Evolutionary conservation across 495 filamentous ascomycete species (phyloP).

Genomic region (Aspergillus ellipticus): DNA sequence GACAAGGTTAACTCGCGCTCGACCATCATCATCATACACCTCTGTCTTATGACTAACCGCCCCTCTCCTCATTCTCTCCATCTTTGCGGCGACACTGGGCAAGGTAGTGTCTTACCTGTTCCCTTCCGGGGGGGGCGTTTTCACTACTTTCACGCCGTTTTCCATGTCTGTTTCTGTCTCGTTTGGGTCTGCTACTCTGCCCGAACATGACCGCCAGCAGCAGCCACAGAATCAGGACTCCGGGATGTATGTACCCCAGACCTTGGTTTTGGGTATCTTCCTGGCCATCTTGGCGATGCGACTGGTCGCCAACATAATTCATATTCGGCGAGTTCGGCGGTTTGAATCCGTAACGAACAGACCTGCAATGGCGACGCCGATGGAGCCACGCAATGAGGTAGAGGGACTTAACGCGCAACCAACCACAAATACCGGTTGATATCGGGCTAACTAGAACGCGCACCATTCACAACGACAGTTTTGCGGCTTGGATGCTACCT

Average conservation of each 20-base stretch:
- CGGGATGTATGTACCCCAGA: constrained; percentile 32
- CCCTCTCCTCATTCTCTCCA: constrained; percentile 40
- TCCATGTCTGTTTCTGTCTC: constrained; percentile 42
- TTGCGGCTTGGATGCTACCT: background rate
- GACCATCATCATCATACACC: constrained; percentile 28
- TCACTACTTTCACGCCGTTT: constrained; percentile 32
- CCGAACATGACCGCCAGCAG: constrained; percentile 9
- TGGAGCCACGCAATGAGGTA: constrained; percentile 14
- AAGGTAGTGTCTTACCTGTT: constrained; percentile 23
- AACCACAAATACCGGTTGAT: background rate
- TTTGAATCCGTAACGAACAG: constrained; percentile 6
- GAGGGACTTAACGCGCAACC: constrained; percentile 14
- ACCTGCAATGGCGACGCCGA: constrained; percentile 4
- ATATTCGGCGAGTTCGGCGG: constrained; percentile 27
- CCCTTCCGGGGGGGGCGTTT: constrained; percentile 26
- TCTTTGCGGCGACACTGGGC: constrained; percentile 26
- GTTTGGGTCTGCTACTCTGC: constrained; percentile 26
- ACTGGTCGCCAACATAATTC: constrained; percentile 31
- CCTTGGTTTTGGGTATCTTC: constrained; percentile 34
- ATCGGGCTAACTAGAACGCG: background rate
- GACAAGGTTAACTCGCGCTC: constrained; percentile 30
- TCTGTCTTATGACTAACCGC: constrained; percentile 52
- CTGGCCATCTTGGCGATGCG: constrained; percentile 34
- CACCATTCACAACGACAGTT: background rate
- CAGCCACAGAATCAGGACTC: constrained; percentile 6